These are phyloP conservation scores for Tetrahymena elliotti DNA, from an alignment of 73 alveolate species.

Conservation along the genomic window DNA sequence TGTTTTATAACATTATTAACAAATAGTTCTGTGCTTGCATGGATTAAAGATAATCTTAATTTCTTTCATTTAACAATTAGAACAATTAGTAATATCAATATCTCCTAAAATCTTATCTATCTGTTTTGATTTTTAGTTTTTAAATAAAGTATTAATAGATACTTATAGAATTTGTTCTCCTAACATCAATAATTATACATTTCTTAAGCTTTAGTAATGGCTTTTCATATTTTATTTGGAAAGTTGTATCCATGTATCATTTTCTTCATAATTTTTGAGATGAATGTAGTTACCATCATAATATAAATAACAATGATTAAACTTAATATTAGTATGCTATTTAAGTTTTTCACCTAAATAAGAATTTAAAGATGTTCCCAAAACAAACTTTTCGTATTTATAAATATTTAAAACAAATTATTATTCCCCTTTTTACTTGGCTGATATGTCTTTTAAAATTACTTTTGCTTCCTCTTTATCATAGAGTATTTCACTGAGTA, in stretches of 20 bases:
- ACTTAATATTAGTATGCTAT: not conserved
- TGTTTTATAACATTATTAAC: not conserved
- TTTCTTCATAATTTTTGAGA: not conserved
- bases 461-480: not conserved
- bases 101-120: not conserved
- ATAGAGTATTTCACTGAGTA: no score
- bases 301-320: not conserved
- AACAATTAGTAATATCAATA: not conserved
- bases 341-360: not conserved
- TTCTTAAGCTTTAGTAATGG: not conserved
- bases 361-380: not conserved
- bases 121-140: not conserved
- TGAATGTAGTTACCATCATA: not conserved
- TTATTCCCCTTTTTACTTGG: not conserved
- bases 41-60: not conserved
- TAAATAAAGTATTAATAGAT: not conserved
- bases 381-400: not conserved
- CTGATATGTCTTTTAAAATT: not conserved
- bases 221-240: not conserved
- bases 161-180: not conserved
- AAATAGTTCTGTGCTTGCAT: not conserved
- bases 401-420: not conserved
- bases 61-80: not conserved
- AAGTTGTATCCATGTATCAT: not conserved
- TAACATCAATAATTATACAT: not conserved